Evolutionary conservation across 768 basidiomycete species (phyloP), one percentile per base, ranked within the genome.

Genomic region (Candolleomyces efflorescens): DNA sequence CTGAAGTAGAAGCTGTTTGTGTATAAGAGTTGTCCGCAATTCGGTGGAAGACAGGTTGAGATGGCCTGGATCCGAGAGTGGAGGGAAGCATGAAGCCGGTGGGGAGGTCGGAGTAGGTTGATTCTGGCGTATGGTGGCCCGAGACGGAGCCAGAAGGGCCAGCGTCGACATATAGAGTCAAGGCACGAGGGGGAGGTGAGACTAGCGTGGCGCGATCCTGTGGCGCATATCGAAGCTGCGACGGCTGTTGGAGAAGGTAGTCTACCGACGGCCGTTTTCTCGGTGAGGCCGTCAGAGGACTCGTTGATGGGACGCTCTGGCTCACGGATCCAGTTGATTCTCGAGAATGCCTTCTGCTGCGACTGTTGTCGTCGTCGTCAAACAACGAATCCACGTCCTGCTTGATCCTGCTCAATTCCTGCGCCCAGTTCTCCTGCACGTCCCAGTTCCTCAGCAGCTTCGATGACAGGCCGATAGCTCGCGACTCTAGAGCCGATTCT

Each of bases 161-260:
- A 10, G 85, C 82, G 53, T 80, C 85, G 38, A 88, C 77, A 64
- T 85, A 90, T 68, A 89, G 85, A 1, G 90, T 91, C 38, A 92
- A 65, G 2, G 90, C 88, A 39, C 89, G 80, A 1, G 90, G 89
- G 9, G 90, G 79, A 24, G 84, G 87, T 0, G 89, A 72, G 54
- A 91, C 71, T 27, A 90, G 78, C 48, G 78, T 69, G 43, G 76
- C 75, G 23, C 86, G 66, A 58, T 71, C 82, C 66, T 82, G 67
- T 17, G 81, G 78, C n/a, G 82, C 81, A 54, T 78, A 74, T 58
- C 77, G 17, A 62, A 60, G 26, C n/a, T 44, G 39, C 36, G 60
- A 36, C 58, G 54, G 7, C 60, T 53, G 54, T 53, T 63, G 27
- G 54, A 54, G 59, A 51, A 66, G 47, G 10, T 49, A 36, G 38